phyloP scores from a whole-genome alignment of 306 rosid genomes.

The Lithocarpus polystachyus region DNA sequence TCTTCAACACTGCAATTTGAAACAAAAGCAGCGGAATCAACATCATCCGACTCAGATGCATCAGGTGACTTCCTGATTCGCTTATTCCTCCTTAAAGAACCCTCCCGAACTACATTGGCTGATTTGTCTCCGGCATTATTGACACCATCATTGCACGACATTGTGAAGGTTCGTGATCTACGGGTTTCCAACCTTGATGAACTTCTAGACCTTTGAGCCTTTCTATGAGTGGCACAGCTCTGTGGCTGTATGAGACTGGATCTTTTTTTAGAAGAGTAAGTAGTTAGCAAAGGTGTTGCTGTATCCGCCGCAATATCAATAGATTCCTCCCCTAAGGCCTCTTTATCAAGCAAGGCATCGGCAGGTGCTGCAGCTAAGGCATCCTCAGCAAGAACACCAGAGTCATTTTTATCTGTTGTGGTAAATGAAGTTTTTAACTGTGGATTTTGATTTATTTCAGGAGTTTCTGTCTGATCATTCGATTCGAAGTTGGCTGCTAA shows the following conservation, averaged over 20 bases:
- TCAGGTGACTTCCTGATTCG: slow-evolving; percentile 56
- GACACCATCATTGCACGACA: slow-evolving; percentile 36
- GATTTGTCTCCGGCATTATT: slow-evolving; percentile 32
- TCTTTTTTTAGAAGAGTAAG: slow-evolving; percentile 60
- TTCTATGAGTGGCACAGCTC: slow-evolving; percentile 34
- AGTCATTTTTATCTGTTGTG: slow-evolving; percentile 41
- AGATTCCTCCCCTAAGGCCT: slow-evolving; percentile 41
- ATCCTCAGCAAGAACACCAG: slow-evolving; percentile 35
- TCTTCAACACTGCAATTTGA: slow-evolving; percentile 71
- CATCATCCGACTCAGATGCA: slow-evolving; percentile 57
- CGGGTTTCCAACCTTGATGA: slow-evolving; percentile 52
- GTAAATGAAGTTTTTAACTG: slow-evolving; percentile 39
- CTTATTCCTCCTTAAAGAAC: slow-evolving; percentile 42
- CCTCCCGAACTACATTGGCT: slow-evolving; percentile 40
- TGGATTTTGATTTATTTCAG: slow-evolving; percentile 31
- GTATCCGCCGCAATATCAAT: slow-evolving; percentile 34
- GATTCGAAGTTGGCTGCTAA: slow-evolving; percentile 36
- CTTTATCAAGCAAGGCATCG: slow-evolving; percentile 41
- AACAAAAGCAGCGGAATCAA: slow-evolving; percentile 48
- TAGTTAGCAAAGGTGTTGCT: slow-evolving; percentile 42
- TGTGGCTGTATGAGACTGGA: slow-evolving; percentile 43
- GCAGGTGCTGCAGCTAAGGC: slow-evolving; percentile 42
- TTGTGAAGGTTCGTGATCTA: slow-evolving; percentile 33
- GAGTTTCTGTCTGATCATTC: slow-evolving; percentile 45
- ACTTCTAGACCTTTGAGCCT: slow-evolving; percentile 61